Base-by-base conservation (phyloP, 495 filamentous ascomycete species). In the Platismatia glauca region DNA sequence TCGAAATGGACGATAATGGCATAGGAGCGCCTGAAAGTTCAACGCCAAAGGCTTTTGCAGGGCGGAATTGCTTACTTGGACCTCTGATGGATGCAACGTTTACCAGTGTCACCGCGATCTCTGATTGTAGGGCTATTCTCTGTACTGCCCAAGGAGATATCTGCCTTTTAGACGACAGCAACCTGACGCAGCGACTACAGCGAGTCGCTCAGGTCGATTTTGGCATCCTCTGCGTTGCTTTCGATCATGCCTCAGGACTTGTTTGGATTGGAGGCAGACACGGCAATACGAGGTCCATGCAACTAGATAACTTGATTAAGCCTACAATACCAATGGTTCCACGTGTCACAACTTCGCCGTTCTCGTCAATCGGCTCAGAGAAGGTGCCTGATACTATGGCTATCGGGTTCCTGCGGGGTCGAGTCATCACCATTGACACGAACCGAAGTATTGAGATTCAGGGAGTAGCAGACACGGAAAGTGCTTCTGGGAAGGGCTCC, bases 51-150 rank as follows among this genome's bases (percentile, higher is more conserved):
- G 80, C 82, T 33, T 74, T 88, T 7, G 71, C 77, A 22, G 85
- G 85, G 24, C 76, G 86, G 56, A 88, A 88, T 68, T 84, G 81
- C 62, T 50, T 82, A 31, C 65, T 82, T 9, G 78, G 79, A 8
- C 61, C 71, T 16, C 66, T 98, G 67, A 82, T 89, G 7, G 91
- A 97, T 59, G 84, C 83, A 8, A 91, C 84, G 0, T 97, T 98
- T 70, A 88, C 86, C 53, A 86, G 86, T 64, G 82, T 89, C n/a
- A 81, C 85, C 33, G 81, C 84, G 29, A 82, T 97, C 55, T 86
- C 88, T 15, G 84, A 90, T 24, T 68, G 70, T 37, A 76, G 76
- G 64, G 77, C 78, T 13, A 73, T 82, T 1, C 57, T 82, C 24
- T 78, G 75, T 60, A 79, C 79, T 31, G 77, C 79, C 33, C 68